Evolutionary conservation across 164 flowering plant genomes (phyloP), one percentile per base, ranked within the genome.

Genomic region (Vitis cinerea): DNA sequence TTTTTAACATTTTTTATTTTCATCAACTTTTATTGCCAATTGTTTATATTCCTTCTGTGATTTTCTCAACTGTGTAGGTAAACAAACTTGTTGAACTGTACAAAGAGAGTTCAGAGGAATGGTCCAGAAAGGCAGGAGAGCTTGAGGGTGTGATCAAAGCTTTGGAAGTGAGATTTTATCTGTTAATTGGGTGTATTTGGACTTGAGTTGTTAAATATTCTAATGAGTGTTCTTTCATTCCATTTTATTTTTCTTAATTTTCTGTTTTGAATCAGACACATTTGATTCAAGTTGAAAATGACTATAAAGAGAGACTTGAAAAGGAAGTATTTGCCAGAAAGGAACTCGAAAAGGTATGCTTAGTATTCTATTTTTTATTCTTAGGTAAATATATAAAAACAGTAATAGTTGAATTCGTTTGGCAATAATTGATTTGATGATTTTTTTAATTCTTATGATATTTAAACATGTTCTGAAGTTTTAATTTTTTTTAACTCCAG

Each of bases 91-190:
- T 79, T 77, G 97, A 96, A 56, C 79, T 93, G 29, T 91, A 96
- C 72, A 96, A 88, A 77, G 98, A 93, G 83, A 92, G 97, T 76
- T 84, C 94, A 12, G 97, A 93, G 69, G 98, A 93, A 79, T 96
- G 97, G 97, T 92, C 98, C 17, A 87, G 74, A 62, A 96, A 96
- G 82, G 97, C 99, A 23, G 87, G 88, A 66, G 97, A 92, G 70
- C 97, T 96, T 65, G 98, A 96, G 83, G 99, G 97, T 78, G 99
- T 90, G 19, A 89, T 96, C 67, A 92, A 88, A 73, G 99, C 99
- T 62, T 67, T 93, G 74, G 97, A 95, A 77, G 98, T 91, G 74
- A 77, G 83, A 14, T 59, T 71, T 54, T 44, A 50, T 47, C 1
- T 15, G n/a, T 31, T 57, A 17, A 65, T 65, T 12, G 30, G 27